Evolutionary conservation across 257 asterid genomes (phyloP).

Genomic region (Ophiorrhiza pumila): DNA sequence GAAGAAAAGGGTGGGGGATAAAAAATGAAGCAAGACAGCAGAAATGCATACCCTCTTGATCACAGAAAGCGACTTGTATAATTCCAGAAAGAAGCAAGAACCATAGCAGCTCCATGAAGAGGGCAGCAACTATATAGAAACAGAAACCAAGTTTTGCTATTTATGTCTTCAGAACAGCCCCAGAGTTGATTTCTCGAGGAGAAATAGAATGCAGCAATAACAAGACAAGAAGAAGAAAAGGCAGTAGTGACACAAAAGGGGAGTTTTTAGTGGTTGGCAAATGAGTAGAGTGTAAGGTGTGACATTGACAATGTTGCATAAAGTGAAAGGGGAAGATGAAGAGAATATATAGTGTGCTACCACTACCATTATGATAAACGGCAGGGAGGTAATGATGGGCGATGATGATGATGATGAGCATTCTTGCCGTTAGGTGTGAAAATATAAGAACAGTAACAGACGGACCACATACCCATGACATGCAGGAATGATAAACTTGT

Average conservation of each 20-base stretch:
- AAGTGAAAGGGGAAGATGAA: not conserved
- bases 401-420: constrained; percentile 41
- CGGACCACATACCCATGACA: not conserved
- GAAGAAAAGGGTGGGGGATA: not conserved
- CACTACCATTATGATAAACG: constrained; percentile 4
- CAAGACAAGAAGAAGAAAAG: constrained; percentile 8
- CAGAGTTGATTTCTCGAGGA: constrained; percentile 8
- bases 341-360: not conserved
- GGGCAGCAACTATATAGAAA: not conserved
- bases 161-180: not conserved
- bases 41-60: constrained; percentile 62
- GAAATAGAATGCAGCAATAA: constrained; percentile 17
- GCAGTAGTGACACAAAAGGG: constrained; percentile 12
- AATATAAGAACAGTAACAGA: constrained; percentile 2
- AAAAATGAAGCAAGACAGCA: not conserved
- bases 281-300: constrained; percentile 45
- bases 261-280: constrained; percentile 5
- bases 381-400: constrained; percentile 18
- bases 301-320: constrained; percentile 34
- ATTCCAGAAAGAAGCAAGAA: constrained; percentile 36
- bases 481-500: not conserved
- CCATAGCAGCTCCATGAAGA: constrained; percentile 49
- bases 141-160: constrained; percentile 5
- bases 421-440: constrained; percentile 33
- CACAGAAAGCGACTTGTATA: constrained; percentile 28